Evolutionary conservation across 2,329 filamentous ascomycete species (phyloP), one percentile per base, ranked within the genome.

Genomic region (Graphilbum ipis-grandicollis): DNA sequence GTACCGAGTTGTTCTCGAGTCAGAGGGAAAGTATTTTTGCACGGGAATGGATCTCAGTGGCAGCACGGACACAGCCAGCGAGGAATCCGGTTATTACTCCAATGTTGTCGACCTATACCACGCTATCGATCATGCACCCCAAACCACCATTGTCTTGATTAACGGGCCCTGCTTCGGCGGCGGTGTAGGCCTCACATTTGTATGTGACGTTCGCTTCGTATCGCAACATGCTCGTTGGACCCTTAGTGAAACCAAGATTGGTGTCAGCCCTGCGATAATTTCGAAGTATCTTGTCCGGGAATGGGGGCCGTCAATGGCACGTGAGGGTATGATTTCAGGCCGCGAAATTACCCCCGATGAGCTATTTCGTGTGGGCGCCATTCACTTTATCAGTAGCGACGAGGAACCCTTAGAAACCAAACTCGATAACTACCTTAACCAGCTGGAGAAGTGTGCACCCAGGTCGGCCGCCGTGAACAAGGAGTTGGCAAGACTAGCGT

Each of bases 391-490:
- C 13, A 7, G 9, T 15, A 17, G 10, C 22, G 18, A 28, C 17
- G 23, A 19, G 6, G 9, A 23, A 9, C 13, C 25, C 17, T 10
- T 35, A 14, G 25, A 12, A 5, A 18, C 17, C 12, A 22, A n/a
- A 3, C 15, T 35, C 9, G 25, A 35, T 9, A 4, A 12, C 18
- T 37, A 33, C 18, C 35, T 39, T 5, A 30, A 36, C 34, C 25
- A 26, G 17, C 28, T 40, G 2, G 34, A 37, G 5, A 26, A 19
- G 9, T 26, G 18, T 4, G 39, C 39, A 6, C 39, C 39, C 3
- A 35, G 39, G 8, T 29, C 39, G 3, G 39, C 32, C 2, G 35
- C 39, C 19, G 26, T 37, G 31, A 37, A 40, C 33, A 40, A 40
- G 33, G 34, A 40, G 29, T 35, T 40, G 8, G 18, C 39, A 5